Evolutionary conservation across 1,284 basidiomycete species (phyloP).

Genomic region (Phellopilus nigrolimitatus): DNA sequence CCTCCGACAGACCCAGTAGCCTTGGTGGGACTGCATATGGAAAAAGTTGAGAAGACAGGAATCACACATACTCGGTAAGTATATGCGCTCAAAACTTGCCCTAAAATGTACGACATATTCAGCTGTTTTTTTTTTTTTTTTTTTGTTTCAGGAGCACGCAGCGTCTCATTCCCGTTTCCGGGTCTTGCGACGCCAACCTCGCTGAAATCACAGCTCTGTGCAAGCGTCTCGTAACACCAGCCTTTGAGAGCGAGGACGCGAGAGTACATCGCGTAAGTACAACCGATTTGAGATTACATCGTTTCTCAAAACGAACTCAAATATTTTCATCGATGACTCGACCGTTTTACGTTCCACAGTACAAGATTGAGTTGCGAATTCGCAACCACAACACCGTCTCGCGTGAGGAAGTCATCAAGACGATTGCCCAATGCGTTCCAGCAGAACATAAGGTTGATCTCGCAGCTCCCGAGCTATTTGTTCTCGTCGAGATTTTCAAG

Average conservation of each 20-base stretch:
- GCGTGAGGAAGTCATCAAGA: constrained; percentile 54
- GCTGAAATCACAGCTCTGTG: constrained; percentile 63
- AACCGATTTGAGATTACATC: background rate
- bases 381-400: constrained; percentile 68
- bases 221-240: constrained; percentile 44
- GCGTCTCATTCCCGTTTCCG: constrained; percentile 65
- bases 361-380: constrained; percentile 70
- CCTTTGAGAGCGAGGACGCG: constrained; percentile 42
- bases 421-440: constrained; percentile 66
- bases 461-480: constrained; percentile 60
- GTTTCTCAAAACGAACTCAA: background rate
- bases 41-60: constrained; percentile 58
- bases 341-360: too few species aligned
- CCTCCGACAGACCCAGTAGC: constrained; percentile 73
- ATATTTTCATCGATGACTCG: background rate
- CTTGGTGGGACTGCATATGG: constrained; percentile 59
- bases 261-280: constrained; percentile 40
- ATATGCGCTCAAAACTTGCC: constrained; percentile 18
- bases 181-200: constrained; percentile 59
- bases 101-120: background rate
- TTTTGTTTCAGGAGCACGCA: constrained; percentile 51
- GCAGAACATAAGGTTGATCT: constrained; percentile 60
- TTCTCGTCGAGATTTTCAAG: constrained; percentile 80
- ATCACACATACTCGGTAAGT: constrained; percentile 66
- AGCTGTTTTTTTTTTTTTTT: background rate